phyloP scores from a whole-genome alignment of 2,329 filamentous ascomycete genomes.

The Colletotrichum filicis region DNA sequence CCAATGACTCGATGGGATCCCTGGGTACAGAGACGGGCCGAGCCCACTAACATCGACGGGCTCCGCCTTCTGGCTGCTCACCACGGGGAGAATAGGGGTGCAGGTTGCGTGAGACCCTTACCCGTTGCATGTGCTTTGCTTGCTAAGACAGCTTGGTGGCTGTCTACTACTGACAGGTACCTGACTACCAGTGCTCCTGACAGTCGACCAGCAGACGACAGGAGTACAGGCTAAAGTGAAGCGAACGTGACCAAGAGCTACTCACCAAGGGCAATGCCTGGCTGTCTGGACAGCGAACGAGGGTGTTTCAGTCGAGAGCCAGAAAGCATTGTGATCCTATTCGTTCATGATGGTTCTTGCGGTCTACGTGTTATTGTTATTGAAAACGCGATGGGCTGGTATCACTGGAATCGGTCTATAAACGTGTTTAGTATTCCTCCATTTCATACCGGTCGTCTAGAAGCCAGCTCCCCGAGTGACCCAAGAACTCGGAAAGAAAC shows the following conservation, averaged over 20 bases:
- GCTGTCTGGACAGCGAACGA: conserved; percentile 6
- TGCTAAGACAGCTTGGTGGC: conserved; percentile 15
- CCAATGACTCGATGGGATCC: conserved; percentile 20
- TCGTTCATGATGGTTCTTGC: conserved; percentile 2
- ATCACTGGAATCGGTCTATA: not conserved
- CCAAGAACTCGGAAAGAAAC: not conserved
- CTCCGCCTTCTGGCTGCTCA: conserved; percentile 20
- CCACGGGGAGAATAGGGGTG: conserved; percentile 16
- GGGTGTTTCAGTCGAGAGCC: conserved; percentile 10
- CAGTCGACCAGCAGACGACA: not conserved
- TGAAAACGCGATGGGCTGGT: not conserved
- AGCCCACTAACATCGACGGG: conserved; percentile 18
- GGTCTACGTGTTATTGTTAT: conserved; percentile 17
- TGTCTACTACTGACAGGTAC: conserved; percentile 7
- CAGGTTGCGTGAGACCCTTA: conserved; percentile 20
- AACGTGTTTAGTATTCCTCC: not conserved
- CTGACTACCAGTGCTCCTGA: not conserved
- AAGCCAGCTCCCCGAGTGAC: not conserved
- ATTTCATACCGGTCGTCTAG: not conserved
- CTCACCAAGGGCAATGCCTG: conserved; percentile 15
- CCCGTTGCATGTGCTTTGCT: conserved; percentile 20
- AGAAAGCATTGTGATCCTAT: not conserved
- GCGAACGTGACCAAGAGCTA: conserved; percentile 1
- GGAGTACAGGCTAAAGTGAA: not conserved
- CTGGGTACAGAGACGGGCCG: conserved; percentile 24